Evolutionary conservation across 2,329 filamentous ascomycete genomes (phyloP).

Genomic region (Arthrocladium fulminans): DNA sequence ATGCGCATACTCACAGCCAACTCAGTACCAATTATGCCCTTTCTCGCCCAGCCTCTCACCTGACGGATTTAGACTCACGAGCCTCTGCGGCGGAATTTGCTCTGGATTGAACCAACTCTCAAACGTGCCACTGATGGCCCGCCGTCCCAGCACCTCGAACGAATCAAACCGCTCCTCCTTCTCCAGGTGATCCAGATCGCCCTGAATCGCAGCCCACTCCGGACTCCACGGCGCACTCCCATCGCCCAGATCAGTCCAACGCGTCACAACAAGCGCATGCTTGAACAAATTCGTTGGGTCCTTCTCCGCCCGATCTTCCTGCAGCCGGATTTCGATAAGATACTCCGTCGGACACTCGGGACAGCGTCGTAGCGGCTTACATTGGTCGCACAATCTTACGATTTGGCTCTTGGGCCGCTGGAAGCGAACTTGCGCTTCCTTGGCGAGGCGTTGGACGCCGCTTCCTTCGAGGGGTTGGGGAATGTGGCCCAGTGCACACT

Average conservation of each 20-base stretch:
- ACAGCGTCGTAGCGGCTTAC: conserved; percentile 52
- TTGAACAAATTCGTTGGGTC: conserved; percentile 44
- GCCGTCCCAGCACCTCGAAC: conserved; percentile 44
- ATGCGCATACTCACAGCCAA: background rate
- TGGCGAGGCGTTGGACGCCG: conserved; percentile 35
- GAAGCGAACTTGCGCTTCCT: conserved; percentile 27
- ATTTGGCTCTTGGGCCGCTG: conserved; percentile 32
- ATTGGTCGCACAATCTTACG: conserved; percentile 45
- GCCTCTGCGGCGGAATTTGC: conserved; percentile 48
- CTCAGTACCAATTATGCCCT: conserved; percentile 51
- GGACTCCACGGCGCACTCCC: conserved; percentile 41
- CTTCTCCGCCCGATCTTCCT: conserved; percentile 43
- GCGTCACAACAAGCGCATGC: conserved; percentile 51
- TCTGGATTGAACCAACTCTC: conserved; percentile 48
- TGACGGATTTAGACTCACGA: conserved; percentile 51
- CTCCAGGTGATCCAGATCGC: conserved; percentile 21
- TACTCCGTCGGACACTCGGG: conserved; percentile 56
- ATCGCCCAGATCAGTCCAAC: conserved; percentile 55
- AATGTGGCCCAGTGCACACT: conserved; percentile 53
- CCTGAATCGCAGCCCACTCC: conserved; percentile 51
- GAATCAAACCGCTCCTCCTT: conserved; percentile 33
- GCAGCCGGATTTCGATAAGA: conserved; percentile 50
- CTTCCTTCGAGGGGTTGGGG: conserved; percentile 36
- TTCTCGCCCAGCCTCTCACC: conserved; percentile 46
- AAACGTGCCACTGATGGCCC: conserved; percentile 51